Evolutionary conservation across 441 rosid species (phyloP).

Genomic region (Metrosideros polymorpha): DNA sequence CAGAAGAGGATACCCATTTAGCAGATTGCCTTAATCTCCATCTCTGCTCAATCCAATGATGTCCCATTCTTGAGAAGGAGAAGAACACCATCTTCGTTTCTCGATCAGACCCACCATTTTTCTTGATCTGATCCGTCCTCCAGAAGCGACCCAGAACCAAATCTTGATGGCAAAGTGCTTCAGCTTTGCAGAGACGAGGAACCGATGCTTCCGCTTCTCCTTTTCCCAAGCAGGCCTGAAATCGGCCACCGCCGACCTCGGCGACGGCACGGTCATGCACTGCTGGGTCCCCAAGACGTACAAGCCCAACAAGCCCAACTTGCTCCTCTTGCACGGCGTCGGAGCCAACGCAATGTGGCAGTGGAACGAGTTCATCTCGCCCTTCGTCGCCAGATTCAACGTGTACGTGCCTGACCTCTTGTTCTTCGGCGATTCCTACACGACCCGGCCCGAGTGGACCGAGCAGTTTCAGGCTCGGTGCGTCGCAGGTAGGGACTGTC

Average conservation of each 20-base stretch:
- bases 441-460: slow-evolving; percentile 51
- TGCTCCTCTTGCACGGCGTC: slow-evolving; percentile 62
- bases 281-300: slow-evolving; percentile 54
- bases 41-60: not conserved
- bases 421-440: slow-evolving; percentile 76
- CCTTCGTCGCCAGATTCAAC: slow-evolving; percentile 42
- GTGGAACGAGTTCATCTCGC: slow-evolving; percentile 40
- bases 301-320: slow-evolving; percentile 29
- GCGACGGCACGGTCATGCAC: slow-evolving; percentile 70
- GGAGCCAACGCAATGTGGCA: slow-evolving; percentile 98
- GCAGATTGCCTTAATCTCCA: not conserved
- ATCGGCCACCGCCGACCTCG: slow-evolving; percentile 55
- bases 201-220: slow-evolving; percentile 44
- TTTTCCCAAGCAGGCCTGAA: slow-evolving; percentile 54
- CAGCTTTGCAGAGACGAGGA: slow-evolving; percentile 37
- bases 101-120: not conserved
- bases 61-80: not conserved
- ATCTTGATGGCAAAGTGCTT: slow-evolving; percentile 39
- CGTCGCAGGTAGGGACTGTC: slow-evolving; percentile 6
- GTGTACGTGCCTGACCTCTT: slow-evolving; percentile 72
- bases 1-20: not conserved
- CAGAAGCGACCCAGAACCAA: not conserved
- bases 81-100: not conserved
- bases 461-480: slow-evolving; percentile 65
- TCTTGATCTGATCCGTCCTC: not conserved